phyloP scores from a whole-genome alignment of 2,329 filamentous ascomycete genomes.

The Penicillium verrucosum region DNA sequence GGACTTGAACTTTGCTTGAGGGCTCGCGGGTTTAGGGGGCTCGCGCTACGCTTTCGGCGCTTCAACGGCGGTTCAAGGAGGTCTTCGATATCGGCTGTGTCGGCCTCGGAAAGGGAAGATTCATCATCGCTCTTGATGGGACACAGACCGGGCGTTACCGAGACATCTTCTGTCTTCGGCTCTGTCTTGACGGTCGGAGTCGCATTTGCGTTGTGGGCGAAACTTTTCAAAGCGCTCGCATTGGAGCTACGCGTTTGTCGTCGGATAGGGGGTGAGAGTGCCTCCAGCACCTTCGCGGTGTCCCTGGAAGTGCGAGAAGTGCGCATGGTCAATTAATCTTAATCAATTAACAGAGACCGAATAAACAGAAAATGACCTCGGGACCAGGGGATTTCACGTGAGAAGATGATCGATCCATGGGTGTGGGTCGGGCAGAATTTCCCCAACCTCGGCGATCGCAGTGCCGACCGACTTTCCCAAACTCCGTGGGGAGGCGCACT shows the following conservation, averaged over 20 bases:
- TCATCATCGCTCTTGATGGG: slow-evolving; percentile 25
- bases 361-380: background rate
- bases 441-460: slow-evolving; percentile 24
- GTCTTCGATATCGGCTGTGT: slow-evolving; percentile 59
- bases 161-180: slow-evolving; percentile 19
- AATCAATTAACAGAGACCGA: background rate
- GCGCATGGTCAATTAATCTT: slow-evolving; percentile 44
- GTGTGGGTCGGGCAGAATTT: slow-evolving; percentile 14
- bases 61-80: slow-evolving; percentile 38
- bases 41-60: slow-evolving; percentile 50
- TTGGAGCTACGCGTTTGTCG: slow-evolving; percentile 45
- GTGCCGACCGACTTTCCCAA: slow-evolving; percentile 3
- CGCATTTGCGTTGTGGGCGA: slow-evolving; percentile 23
- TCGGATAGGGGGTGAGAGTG: slow-evolving; percentile 42
- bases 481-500: background rate
- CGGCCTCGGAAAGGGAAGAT: slow-evolving; percentile 34
- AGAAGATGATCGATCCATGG: background rate
- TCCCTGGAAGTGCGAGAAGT: slow-evolving; percentile 59
- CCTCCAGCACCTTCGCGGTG: slow-evolving; percentile 55
- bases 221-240: slow-evolving; percentile 26
- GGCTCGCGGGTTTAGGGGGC: slow-evolving; percentile 25
- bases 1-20: slow-evolving; percentile 9
- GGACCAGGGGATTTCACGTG: slow-evolving; percentile 21
- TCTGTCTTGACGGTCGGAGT: slow-evolving; percentile 12
- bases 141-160: slow-evolving; percentile 28